Percentiles rank a stretch among this genome's conserved stretches.
phyloP scores from a whole-genome alignment of 441 rosid genomes.

The Biscutella laevigata region DNA sequence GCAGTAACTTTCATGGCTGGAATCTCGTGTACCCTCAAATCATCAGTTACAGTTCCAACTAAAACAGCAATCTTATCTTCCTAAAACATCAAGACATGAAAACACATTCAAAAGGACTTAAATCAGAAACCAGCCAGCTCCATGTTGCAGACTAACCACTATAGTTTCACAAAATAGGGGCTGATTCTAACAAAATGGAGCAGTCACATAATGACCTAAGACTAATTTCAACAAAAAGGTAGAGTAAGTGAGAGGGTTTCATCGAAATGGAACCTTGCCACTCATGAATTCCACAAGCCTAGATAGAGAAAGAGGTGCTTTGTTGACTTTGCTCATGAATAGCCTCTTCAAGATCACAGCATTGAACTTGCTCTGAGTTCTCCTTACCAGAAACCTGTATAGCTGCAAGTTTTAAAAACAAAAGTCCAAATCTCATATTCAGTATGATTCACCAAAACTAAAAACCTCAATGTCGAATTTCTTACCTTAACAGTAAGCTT shows the following conservation, averaged over 20 bases:
- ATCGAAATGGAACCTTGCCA: constrained; percentile 45
- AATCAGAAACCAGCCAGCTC: not conserved
- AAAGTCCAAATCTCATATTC: not conserved
- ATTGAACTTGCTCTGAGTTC: constrained; percentile 83
- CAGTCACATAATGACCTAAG: not conserved
- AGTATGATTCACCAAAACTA: not conserved
- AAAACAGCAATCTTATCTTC: constrained; percentile 75
- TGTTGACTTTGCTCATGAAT: constrained; percentile 92
- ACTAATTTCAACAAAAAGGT: not conserved
- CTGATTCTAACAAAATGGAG: not conserved
- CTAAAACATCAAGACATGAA: constrained; percentile 23
- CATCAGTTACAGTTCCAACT: constrained; percentile 82
- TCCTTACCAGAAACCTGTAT: constrained; percentile 78
- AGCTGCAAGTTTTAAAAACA: constrained; percentile 30
- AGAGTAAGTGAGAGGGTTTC: not conserved
- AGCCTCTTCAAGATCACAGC: constrained; percentile 82
- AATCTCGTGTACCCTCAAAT: constrained; percentile 68
- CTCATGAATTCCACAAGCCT: constrained; percentile 45
- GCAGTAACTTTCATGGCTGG: constrained; percentile 82
- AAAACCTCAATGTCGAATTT: too few relatives aligned
- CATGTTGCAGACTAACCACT: not conserved
- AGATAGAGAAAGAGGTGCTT: constrained; percentile 77
- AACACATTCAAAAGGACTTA: not conserved
- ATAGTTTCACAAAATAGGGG: not conserved
- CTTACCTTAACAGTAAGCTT: constrained; percentile 71